Conservation (phyloP, 176 grass and related monocot species). For the Ensete ventricosum region DNA sequence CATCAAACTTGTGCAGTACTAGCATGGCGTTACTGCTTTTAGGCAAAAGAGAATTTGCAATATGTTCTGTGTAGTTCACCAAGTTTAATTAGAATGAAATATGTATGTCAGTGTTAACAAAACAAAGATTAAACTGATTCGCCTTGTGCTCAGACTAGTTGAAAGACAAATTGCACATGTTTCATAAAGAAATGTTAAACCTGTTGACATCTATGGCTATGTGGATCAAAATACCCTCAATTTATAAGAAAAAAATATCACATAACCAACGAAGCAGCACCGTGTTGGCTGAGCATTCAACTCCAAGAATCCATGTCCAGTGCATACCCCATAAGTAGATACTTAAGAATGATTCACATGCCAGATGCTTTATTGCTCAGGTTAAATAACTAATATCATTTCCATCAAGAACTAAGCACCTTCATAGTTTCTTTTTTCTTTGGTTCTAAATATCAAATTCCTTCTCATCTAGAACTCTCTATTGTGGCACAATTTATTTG, state of each 20-base stretch:
- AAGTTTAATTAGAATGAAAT: not conserved
- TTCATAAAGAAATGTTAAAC: too few relatives aligned
- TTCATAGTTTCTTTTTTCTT: too few relatives aligned
- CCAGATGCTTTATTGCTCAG: not conserved
- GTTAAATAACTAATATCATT: too few relatives aligned
- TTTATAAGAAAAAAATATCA: not conserved
- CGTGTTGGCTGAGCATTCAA: not conserved
- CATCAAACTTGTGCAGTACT: not conserved
- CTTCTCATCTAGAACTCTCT: too few relatives aligned
- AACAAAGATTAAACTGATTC: too few relatives aligned
- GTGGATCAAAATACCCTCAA: too few relatives aligned
- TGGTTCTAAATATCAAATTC: too few relatives aligned
- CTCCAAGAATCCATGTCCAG: not conserved
- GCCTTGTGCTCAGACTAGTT: too few relatives aligned
- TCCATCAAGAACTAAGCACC: too few relatives aligned
- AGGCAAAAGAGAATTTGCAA: not conserved
- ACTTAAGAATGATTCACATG: not conserved
- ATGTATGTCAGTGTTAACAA: not conserved
- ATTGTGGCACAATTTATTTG: too few relatives aligned
- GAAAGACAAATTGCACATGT: too few relatives aligned
- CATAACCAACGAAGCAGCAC: not conserved
- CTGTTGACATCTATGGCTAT: too few relatives aligned
- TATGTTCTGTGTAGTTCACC: not conserved
- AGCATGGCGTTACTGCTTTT: not conserved
- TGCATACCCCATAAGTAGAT: not conserved